These are phyloP conservation scores for Geosmithia morbida DNA, from an alignment of 2,329 filamentous ascomycete species.

Conservation along the genomic window DNA sequence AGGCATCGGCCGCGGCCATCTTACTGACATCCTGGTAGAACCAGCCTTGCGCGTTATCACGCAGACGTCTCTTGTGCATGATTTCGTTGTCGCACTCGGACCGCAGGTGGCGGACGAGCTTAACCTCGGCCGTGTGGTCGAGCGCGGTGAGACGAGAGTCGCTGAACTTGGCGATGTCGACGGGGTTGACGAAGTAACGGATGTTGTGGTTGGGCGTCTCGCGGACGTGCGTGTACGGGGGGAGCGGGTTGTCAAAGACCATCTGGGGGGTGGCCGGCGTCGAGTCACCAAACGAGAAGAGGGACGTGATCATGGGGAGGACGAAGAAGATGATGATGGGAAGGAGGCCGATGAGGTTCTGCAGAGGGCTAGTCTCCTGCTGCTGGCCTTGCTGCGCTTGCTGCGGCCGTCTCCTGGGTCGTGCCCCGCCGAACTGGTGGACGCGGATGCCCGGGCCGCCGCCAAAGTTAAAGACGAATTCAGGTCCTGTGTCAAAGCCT, in stretches of 20 bases:
- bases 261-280: conserved; percentile 47
- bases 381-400: conserved; percentile 34
- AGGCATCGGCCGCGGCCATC: conserved; percentile 52
- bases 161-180: conserved; percentile 58
- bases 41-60: conserved; percentile 75
- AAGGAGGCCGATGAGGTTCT: conserved; percentile 59
- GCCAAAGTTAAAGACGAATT: conserved; percentile 91
- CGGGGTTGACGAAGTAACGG: conserved; percentile 74
- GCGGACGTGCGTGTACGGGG: conserved; percentile 62
- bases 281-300: conserved; percentile 45
- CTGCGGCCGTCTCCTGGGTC: conserved; percentile 62
- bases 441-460: conserved; percentile 85
- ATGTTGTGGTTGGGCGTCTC: conserved; percentile 57
- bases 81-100: conserved; percentile 64
- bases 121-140: conserved; percentile 63
- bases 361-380: conserved; percentile 35
- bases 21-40: conserved; percentile 70
- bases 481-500: conserved; percentile 62
- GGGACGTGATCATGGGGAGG: conserved; percentile 65
- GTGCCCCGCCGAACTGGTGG: conserved; percentile 81
- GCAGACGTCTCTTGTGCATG: conserved; percentile 46
- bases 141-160: conserved; percentile 56
- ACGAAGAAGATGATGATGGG: conserved; percentile 85
- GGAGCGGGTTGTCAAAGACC: conserved; percentile 56
- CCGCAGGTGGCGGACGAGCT: conserved; percentile 53